Conservation (phyloP, 306 rosid species). For the Styphnolobium japonicum region DNA sequence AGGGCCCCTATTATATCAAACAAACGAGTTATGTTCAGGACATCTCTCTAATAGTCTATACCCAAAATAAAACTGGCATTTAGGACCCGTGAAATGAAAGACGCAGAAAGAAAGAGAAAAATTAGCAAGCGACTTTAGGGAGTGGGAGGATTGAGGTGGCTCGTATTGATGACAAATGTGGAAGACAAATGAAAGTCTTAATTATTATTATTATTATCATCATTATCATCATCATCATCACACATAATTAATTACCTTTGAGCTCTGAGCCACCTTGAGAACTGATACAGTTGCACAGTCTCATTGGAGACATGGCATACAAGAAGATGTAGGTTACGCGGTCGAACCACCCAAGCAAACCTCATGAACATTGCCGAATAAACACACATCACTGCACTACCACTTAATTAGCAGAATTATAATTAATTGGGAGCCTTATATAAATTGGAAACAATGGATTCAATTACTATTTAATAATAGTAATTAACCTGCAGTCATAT, state of each 20-base stretch:
- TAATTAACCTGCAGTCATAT: slow-evolving; percentile 54
- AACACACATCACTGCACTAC: slow-evolving; percentile 37
- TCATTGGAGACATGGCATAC: slow-evolving; percentile 38
- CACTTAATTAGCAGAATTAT: not conserved
- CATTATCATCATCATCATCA: too few species aligned
- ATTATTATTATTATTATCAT: too few species aligned
- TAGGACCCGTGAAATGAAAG: too few species aligned
- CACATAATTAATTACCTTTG: slow-evolving; percentile 25
- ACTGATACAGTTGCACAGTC: slow-evolving; percentile 43
- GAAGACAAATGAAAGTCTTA: too few species aligned
- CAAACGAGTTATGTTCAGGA: not conserved
- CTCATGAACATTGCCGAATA: slow-evolving; percentile 43
- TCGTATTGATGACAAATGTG: too few species aligned
- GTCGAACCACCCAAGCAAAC: slow-evolving; percentile 50
- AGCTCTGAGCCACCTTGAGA: slow-evolving; percentile 37
- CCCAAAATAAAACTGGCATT: too few species aligned
- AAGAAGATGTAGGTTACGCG: slow-evolving; percentile 42
- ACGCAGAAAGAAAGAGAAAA: too few species aligned
- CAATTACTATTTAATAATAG: not conserved
- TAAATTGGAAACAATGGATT: not conserved
- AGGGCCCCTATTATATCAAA: not conserved
- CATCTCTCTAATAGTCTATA: too few species aligned
- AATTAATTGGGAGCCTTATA: not conserved
- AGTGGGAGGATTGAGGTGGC: too few species aligned
- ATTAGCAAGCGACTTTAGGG: too few species aligned